Conservation (phyloP, 2,329 filamentous ascomycete species). For the Colletotrichum musicola region DNA sequence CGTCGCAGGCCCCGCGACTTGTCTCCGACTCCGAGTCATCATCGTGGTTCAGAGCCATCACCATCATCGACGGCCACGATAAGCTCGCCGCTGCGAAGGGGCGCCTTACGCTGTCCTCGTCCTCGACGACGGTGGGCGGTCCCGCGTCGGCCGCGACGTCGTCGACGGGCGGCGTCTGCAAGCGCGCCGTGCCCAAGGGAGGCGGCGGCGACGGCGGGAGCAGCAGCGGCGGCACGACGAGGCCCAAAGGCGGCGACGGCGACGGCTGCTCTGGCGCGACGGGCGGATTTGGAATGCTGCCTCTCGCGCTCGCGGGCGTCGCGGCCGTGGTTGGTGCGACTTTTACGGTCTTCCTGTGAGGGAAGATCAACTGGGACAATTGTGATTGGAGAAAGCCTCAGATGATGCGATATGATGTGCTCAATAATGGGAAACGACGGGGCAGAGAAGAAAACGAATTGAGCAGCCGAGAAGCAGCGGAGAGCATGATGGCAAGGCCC, state of each 20-base stretch:
- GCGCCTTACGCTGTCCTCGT: neutral
- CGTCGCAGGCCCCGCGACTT: neutral
- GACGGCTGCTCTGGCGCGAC: constrained; percentile 25
- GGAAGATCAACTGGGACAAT: neutral
- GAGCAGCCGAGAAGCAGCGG: neutral
- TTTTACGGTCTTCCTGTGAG: neutral
- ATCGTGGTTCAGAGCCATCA: constrained; percentile 33
- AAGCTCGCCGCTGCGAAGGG: constrained; percentile 8
- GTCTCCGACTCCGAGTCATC: constrained; percentile 18
- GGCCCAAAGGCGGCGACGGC: neutral
- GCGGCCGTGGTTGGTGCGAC: neutral
- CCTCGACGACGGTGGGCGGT: neutral
- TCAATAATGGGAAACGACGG: neutral
- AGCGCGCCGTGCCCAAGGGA: constrained; percentile 10
- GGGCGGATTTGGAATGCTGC: neutral
- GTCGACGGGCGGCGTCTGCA: constrained; percentile 6
- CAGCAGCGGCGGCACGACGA: too few relatives aligned
- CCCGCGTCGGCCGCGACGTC: neutral
- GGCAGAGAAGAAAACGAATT: neutral
- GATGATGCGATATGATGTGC: neutral
- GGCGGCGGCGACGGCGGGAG: neutral
- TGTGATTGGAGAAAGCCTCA: neutral
- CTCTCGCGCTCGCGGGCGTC: constrained; percentile 2
- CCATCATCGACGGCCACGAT: constrained; percentile 22
- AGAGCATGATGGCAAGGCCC: neutral